Percentiles rank a stretch among this genome's conserved stretches.
These are phyloP conservation scores for Blastomyces percursus DNA, from an alignment of 2,329 filamentous ascomycete genomes.

Conservation along the genomic window DNA sequence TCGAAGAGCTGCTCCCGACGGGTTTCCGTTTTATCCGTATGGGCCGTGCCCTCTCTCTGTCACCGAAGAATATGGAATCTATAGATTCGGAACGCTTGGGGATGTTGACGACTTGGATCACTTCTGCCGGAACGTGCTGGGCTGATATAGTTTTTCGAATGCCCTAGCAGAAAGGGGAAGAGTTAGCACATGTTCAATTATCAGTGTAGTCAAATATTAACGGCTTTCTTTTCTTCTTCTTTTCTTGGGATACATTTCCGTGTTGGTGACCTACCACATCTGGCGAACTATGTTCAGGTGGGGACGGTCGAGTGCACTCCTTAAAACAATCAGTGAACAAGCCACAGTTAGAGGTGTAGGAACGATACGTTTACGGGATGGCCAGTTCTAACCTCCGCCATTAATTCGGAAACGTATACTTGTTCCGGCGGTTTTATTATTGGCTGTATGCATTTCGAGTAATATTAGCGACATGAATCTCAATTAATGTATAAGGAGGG, in stretches of 20 bases:
- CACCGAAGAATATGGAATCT: neutral
- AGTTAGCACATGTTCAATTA: too few species aligned
- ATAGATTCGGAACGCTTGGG: neutral
- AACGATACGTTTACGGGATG: too few species aligned
- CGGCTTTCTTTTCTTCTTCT: neutral
- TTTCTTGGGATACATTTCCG: neutral
- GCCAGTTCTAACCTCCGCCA: neutral
- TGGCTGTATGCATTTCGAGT: neutral
- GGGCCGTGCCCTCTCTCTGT: neutral
- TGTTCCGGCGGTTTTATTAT: neutral
- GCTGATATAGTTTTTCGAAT: neutral
- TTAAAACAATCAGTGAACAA: neutral
- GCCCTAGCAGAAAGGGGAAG: neutral
- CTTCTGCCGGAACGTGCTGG: neutral
- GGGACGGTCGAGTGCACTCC: neutral
- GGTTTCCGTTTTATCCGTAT: slow-evolving; percentile 3
- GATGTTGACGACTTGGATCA: neutral
- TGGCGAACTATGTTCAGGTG: neutral
- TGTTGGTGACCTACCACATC: neutral
- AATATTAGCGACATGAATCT: neutral
- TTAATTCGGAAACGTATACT: neutral
- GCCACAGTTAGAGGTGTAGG: neutral
- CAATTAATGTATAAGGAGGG: neutral
- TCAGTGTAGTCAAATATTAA: neutral
- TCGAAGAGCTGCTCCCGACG: neutral